Percentiles rank a stretch among this genome's conserved stretches.
Evolutionary conservation across 2,329 filamentous ascomycete species (phyloP).

Genomic region (Diaporthe vexans): DNA sequence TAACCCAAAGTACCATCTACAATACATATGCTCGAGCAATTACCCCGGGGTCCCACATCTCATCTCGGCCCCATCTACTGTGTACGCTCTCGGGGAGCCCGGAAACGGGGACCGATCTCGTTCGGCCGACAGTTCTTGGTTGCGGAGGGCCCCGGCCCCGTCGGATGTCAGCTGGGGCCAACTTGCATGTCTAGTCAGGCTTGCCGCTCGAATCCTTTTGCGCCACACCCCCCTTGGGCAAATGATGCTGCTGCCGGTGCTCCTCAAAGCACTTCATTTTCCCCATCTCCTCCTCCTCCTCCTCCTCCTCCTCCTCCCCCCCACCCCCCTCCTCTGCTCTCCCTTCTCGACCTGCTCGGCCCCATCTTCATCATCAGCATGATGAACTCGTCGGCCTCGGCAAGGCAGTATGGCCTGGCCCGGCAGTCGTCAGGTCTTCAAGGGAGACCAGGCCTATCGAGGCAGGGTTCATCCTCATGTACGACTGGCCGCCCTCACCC

Average conservation of each 20-base stretch:
- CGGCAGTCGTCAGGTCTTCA: constrained; percentile 40
- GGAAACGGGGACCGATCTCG: constrained; percentile 37
- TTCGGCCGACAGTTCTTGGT: constrained; percentile 37
- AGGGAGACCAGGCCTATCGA: constrained; percentile 38
- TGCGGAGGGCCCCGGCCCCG: constrained; percentile 30
- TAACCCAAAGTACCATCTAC: constrained; percentile 9
- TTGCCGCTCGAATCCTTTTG: constrained; percentile 22
- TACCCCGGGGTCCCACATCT: constrained; percentile 5
- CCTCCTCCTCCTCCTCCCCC: background rate
- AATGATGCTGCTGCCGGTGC: constrained; percentile 25
- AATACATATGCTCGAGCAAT: constrained; percentile 5
- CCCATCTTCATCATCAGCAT: constrained; percentile 18
- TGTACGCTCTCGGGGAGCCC: constrained; percentile 33
- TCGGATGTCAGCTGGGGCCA: constrained; percentile 38
- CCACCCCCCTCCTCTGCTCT: background rate
- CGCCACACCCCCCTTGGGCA: constrained; percentile 5
- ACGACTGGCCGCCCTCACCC: constrained; percentile 17
- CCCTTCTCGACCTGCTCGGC: background rate
- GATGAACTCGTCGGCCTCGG: constrained; percentile 40
- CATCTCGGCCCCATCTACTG: constrained; percentile 29
- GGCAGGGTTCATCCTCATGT: constrained; percentile 41
- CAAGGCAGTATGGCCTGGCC: constrained; percentile 40
- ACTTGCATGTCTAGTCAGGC: constrained; percentile 17
- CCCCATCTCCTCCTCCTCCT: constrained; percentile 2
- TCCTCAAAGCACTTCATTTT: constrained; percentile 2